These are phyloP conservation scores for Alternaria burnsii DNA, from an alignment of 2,329 filamentous ascomycete genomes.

Conservation along the genomic window DNA sequence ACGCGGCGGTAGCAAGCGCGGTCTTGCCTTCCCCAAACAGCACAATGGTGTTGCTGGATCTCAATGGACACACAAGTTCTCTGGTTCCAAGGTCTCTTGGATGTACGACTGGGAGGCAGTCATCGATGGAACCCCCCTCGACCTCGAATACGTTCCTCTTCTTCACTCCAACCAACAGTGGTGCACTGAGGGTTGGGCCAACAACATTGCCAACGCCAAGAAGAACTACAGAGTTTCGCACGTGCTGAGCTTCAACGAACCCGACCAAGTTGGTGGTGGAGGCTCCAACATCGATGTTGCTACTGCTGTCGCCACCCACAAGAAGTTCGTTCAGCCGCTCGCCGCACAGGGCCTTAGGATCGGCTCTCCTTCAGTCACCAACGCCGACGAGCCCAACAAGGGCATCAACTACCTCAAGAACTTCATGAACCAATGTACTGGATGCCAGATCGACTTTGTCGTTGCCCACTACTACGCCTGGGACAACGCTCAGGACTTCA, in stretches of 20 bases:
- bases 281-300: constrained; percentile 39
- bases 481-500: constrained; percentile 44
- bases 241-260: constrained; percentile 51
- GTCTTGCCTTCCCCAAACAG: constrained; percentile 42
- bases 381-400: constrained; percentile 32
- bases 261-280: constrained; percentile 45
- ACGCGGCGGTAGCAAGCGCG: constrained; percentile 39
- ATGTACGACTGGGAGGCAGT: constrained; percentile 71
- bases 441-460: constrained; percentile 48
- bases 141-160: constrained; percentile 69
- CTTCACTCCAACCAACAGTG: constrained; percentile 43
- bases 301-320: constrained; percentile 34
- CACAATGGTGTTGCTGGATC: constrained; percentile 34
- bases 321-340: constrained; percentile 38
- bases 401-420: constrained; percentile 45
- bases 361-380: constrained; percentile 49
- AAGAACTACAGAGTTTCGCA: constrained; percentile 42
- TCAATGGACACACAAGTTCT: constrained; percentile 33
- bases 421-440: constrained; percentile 38
- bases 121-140: constrained; percentile 54
- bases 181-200: constrained; percentile 38
- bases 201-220: constrained; percentile 39
- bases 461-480: constrained; percentile 50
- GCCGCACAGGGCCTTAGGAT: constrained; percentile 38
- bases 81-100: constrained; percentile 61